These are phyloP conservation scores for Arachis hypogaea DNA, from an alignment of 306 rosid species.

Conservation along the genomic window DNA sequence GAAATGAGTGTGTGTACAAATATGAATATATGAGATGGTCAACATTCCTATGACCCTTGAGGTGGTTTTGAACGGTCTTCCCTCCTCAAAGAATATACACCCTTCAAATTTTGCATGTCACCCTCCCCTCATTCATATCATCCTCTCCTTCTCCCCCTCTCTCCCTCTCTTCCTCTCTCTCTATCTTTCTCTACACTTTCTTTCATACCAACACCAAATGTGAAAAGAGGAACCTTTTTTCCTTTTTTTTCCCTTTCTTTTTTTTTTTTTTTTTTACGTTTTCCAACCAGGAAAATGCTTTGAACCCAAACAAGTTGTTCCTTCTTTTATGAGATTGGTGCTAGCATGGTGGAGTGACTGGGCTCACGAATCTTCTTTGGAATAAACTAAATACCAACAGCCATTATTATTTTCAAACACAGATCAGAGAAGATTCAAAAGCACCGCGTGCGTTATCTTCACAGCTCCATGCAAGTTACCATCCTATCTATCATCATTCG, in stretches of 20 bases:
- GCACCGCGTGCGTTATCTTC: not conserved
- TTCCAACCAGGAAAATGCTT: not conserved
- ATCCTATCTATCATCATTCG: not conserved
- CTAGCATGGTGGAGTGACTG: conserved; percentile 20
- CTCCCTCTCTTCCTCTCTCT: not conserved
- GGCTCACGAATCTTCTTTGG: not conserved
- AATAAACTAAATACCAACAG: not conserved
- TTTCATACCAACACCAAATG: conserved; percentile 43
- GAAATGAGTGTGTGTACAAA: not conserved
- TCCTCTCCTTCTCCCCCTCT: conserved; percentile 6
- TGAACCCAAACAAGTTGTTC: not conserved
- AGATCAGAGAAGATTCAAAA: too few relatives aligned
- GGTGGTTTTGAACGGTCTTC: conserved; percentile 41
- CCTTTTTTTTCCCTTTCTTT: not conserved
- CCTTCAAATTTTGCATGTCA: conserved; percentile 47
- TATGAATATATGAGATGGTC: conserved; percentile 57
- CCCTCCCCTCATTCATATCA: conserved; percentile 8
- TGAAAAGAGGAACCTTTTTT: not conserved
- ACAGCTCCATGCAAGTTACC: not conserved
- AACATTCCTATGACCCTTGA: conserved; percentile 46
- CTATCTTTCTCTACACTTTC: not conserved
- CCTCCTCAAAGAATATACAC: conserved; percentile 60
- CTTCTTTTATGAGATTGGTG: conserved; percentile 33
- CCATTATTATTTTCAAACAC: too few relatives aligned
- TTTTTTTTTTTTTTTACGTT: not conserved